Percentiles rank a stretch among this genome's conserved stretches.
Evolutionary conservation across 2,329 filamentous ascomycete genomes (phyloP).

Genomic region (Neurospora crassa): DNA sequence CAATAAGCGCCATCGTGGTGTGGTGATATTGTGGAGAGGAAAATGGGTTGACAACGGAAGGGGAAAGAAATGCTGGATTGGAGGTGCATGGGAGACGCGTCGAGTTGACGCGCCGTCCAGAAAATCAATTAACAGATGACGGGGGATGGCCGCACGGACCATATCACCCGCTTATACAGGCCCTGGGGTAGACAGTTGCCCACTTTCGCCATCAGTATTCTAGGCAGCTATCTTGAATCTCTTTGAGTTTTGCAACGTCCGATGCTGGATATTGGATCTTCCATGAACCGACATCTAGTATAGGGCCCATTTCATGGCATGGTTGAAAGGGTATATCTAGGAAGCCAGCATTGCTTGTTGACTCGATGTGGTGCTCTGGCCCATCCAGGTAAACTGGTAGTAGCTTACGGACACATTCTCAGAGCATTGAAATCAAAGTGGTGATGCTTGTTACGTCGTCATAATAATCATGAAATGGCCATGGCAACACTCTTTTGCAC

Average conservation of each 20-base stretch:
- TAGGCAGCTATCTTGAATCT: not conserved
- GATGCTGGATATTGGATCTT: not conserved
- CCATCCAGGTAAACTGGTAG: not conserved
- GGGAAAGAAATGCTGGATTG: not conserved
- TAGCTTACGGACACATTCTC: not conserved
- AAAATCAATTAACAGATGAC: constrained; percentile 14
- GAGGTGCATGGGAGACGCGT: constrained; percentile 12
- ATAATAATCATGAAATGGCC: not conserved
- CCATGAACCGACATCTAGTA: not conserved
- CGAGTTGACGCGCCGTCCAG: constrained; percentile 11
- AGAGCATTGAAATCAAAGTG: not conserved
- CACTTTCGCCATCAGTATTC: too few relatives aligned
- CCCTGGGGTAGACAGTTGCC: not conserved
- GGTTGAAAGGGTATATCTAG: not conserved
- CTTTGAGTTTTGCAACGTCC: not conserved
- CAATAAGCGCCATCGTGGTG: constrained; percentile 53
- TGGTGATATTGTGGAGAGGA: not conserved
- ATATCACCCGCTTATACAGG: not conserved
- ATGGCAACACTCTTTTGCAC: not conserved
- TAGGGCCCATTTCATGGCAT: not conserved
- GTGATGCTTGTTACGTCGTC: not conserved
- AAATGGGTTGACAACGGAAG: not conserved
- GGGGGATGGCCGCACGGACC: constrained; percentile 10
- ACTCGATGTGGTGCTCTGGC: not conserved
- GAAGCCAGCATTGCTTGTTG: not conserved